These are phyloP conservation scores for Gleditsia sinensis DNA, from an alignment of 306 rosid species.

Conservation along the genomic window DNA sequence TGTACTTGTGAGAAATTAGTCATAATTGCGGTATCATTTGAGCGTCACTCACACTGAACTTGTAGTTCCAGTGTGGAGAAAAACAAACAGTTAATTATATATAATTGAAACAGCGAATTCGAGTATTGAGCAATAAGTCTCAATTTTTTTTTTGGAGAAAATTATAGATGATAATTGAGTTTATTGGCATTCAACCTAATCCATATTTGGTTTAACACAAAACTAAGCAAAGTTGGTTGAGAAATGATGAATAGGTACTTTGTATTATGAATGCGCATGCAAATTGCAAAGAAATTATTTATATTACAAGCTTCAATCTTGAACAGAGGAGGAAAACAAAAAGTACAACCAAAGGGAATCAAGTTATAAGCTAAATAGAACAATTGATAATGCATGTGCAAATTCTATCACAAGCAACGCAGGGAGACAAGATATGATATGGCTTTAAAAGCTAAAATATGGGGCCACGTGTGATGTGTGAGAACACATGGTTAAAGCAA, in stretches of 20 bases:
- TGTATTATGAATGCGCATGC: background rate
- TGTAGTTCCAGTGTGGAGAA: slow-evolving; percentile 8
- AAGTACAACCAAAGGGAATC: background rate
- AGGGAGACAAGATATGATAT: background rate
- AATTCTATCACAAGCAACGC: background rate
- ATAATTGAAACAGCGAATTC: background rate
- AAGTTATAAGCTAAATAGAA: background rate
- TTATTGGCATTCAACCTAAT: slow-evolving; percentile 6
- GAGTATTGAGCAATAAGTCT: background rate
- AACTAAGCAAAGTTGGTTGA: slow-evolving; percentile 23
- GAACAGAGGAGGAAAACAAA: background rate
- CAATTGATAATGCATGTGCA: background rate
- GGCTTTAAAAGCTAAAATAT: background rate
- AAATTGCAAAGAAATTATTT: background rate
- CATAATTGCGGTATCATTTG: too few relatives aligned
- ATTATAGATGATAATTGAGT: slow-evolving; percentile 31
- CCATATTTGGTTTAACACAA: slow-evolving; percentile 20
- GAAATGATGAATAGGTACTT: slow-evolving; percentile 20
- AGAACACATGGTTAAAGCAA: background rate
- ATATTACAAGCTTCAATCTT: slow-evolving; percentile 2
- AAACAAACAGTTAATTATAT: background rate
- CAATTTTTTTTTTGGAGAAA: slow-evolving; percentile 7
- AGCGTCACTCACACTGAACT: background rate
- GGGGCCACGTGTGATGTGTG: slow-evolving; percentile 27
- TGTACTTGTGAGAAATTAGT: too few relatives aligned